Conservation (phyloP, 805 yeast species). For the Scheffersomyces coipomensis region DNA sequence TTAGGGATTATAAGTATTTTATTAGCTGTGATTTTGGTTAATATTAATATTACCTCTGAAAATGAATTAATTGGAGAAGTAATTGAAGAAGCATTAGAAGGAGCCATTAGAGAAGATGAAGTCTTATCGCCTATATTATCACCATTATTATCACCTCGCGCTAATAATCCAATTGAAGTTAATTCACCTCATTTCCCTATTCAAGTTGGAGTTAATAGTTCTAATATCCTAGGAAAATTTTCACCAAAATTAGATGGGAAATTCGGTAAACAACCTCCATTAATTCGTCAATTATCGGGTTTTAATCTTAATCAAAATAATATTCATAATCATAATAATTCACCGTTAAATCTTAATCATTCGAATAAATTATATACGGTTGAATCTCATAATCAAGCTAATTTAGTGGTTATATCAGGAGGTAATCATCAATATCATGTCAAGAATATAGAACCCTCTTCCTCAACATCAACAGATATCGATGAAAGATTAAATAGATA, state of each 20-base stretch:
- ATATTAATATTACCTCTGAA: conserved; percentile 40
- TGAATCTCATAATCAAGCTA: conserved; percentile 1
- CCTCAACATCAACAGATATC: background rate
- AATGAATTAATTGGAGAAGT: conserved; percentile 45
- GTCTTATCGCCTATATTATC: conserved; percentile 45
- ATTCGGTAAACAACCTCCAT: background rate
- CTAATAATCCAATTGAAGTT: conserved; percentile 1
- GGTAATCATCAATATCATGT: conserved; percentile 20
- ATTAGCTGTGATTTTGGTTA: conserved; percentile 46
- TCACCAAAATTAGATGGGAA: conserved; percentile 13
- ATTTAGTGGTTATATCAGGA: conserved; percentile 15
- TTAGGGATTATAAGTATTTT: conserved; percentile 49
- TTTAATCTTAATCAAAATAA: conserved; percentile 13
- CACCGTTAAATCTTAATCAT: conserved; percentile 8
- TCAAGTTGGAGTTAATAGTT: conserved; percentile 12
- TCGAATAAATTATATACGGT: conserved; percentile 8
- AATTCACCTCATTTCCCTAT: conserved; percentile 9
- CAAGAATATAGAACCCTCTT: background rate
- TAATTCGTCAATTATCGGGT: conserved; percentile 9
- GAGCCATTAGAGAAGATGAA: conserved; percentile 47
- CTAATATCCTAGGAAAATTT: conserved; percentile 1
- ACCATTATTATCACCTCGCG: conserved; percentile 31
- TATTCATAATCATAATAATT: conserved; percentile 4
- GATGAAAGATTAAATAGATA: background rate
- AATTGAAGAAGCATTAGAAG: conserved; percentile 47